These are phyloP conservation scores for Ichthyophthirius multifiliis DNA, from an alignment of 169 alveolate species.

Conservation along the genomic window DNA sequence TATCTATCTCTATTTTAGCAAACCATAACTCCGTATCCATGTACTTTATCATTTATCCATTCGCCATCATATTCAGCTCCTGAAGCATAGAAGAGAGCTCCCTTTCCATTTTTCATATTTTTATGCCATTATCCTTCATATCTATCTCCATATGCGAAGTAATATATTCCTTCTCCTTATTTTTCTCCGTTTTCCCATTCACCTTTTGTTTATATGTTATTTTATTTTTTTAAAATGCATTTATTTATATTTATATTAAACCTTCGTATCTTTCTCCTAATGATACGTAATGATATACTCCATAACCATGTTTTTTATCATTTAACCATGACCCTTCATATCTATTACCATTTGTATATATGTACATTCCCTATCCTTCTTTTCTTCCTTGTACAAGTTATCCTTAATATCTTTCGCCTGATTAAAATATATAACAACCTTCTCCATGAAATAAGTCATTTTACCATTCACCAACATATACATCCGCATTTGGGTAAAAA, in stretches of 20 bases:
- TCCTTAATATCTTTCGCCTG: slow-evolving; percentile 51
- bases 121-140: slow-evolving; percentile 35
- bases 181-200: slow-evolving; percentile 36
- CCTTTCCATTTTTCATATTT: slow-evolving; percentile 27
- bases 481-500: slow-evolving; percentile 35
- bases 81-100: slow-evolving; percentile 21
- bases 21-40: slow-evolving; percentile 34
- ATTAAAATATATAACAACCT: slow-evolving; percentile 32
- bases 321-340: slow-evolving; percentile 39
- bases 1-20: slow-evolving; percentile 29
- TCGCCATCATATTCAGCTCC: slow-evolving; percentile 47
- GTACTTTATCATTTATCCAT: slow-evolving; percentile 27
- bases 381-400: slow-evolving; percentile 25
- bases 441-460: slow-evolving; percentile 40
- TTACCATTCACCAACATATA: slow-evolving; percentile 32
- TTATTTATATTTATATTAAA: too few species aligned
- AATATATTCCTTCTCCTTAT: slow-evolving; percentile 33
- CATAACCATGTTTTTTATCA: slow-evolving; percentile 38
- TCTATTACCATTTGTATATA: slow-evolving; percentile 33
- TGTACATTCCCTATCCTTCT: slow-evolving; percentile 32
- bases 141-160: slow-evolving; percentile 27
- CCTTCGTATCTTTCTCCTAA: slow-evolving; percentile 42
- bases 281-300: slow-evolving; percentile 23
- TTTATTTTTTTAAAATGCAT: not conserved
- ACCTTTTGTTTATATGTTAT: not conserved